Percentiles rank a stretch among this genome's conserved stretches.
These are phyloP conservation scores for Linnemannia schmuckeri DNA, from an alignment of 192 early-diverging fungal genomes.

Conservation along the genomic window DNA sequence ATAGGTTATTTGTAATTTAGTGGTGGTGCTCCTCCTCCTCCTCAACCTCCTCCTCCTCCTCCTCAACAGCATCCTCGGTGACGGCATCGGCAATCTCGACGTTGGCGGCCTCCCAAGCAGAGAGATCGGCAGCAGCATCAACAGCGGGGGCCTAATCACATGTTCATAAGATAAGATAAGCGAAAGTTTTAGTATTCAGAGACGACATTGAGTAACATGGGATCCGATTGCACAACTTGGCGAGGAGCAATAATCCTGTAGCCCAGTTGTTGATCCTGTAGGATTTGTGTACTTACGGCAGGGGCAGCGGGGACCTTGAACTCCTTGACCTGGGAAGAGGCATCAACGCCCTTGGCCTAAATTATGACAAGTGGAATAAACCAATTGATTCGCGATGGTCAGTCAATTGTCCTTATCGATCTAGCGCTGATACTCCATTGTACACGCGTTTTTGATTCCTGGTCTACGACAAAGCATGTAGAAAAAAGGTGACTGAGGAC, in stretches of 20 bases:
- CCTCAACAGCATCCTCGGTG: conserved; percentile 21
- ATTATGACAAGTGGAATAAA: background rate
- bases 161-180: background rate
- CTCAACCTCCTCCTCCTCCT: conserved; percentile 44
- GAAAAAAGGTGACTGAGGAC: background rate
- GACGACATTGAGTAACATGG: background rate
- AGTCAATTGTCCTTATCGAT: background rate
- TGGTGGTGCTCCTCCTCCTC: conserved; percentile 38
- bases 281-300: conserved; percentile 6
- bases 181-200: background rate
- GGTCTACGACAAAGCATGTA: background rate
- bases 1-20: conserved; percentile 12
- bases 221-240: background rate
- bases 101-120: conserved; percentile 45
- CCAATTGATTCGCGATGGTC: background rate
- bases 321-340: conserved; percentile 40
- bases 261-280: background rate
- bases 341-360: conserved; percentile 43
- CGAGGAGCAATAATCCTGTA: background rate
- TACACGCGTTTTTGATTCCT: background rate
- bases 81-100: conserved; percentile 32
- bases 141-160: conserved; percentile 14
- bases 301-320: conserved; percentile 41
- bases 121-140: conserved; percentile 39
- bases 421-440: background rate